Evolutionary conservation across 1,284 basidiomycete genomes (phyloP), one percentile per base, ranked within the genome.

Genomic region (Austroboletus olivaceoglutinosus): DNA sequence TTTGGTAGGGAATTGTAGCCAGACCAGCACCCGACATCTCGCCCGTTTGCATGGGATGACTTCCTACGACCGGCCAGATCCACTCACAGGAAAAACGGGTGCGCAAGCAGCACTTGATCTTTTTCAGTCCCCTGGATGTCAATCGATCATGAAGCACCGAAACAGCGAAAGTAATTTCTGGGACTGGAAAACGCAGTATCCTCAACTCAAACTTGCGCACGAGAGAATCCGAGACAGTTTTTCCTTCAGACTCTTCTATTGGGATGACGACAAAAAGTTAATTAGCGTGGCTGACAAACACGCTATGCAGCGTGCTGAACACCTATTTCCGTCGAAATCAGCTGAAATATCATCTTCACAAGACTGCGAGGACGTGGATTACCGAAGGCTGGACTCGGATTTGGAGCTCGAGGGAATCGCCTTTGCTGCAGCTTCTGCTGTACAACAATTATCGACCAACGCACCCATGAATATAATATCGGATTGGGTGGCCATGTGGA

Each of bases 41-140:
- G 62, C 70, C 0, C 70, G 72, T 41, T 61, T 80, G 13, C 77
- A 80, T 40, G 73, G 73, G 2, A 33, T 33, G 31, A 33, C 31
- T 33, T 2, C 13, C 31, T 33, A n/a, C 16, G 31, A 33, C 13
- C 16, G 31, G 31, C 6, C 31, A 33, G 31, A 33, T 33, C 6
- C 31, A n/a, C 31, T 80, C 18, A 74, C 73, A 0, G 56, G 65
- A 9, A 69, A 63, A 22, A 76, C 73, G 0, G 78, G 78, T 4
- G 73, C 68, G 1, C 71, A 76, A 45, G 70, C 76, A 50, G 76
- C 76, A 8, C 57, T 78, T n/a, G 49, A 54, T 22, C 63, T 70
- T 30, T 55, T 78, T 11, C 51, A 50, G 3, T 73, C 72, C 3
- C 65, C 74, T 7, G 49, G 55, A 4, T 73, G 62, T 33, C 58